Base-by-base conservation (phyloP, 2,329 filamentous ascomycete genomes). In the Colletotrichum filicis region DNA sequence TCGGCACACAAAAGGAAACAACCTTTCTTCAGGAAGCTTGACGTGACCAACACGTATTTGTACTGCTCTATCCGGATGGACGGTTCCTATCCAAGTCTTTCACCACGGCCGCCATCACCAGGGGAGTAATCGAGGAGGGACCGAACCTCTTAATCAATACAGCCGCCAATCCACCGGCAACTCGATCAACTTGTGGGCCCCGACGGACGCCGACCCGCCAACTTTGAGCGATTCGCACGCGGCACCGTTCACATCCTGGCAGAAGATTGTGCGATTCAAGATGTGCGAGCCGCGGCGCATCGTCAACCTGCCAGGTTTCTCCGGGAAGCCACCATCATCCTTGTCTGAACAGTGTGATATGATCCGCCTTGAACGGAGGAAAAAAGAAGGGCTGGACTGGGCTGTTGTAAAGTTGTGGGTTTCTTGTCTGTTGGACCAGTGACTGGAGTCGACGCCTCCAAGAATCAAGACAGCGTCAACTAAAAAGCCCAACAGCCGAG, bases 231-330 rank as follows among this genome's bases (percentile, higher is more conserved):
- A 58, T 28, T 65, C 60, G 60, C 42, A 49, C 42, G 42, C 42
- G 42, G 42, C 42, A 49, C 42, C 42, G 32, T 32, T 28, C 26
- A 69, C n/a, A 70, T 61, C 70, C 66, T 56, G 55, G 70, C 46
- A 64, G 70, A 49, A 53, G 55, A 56, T 65, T 65, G 46, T 64
- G 58, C 42, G 58, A 69, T 69, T 63, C 52, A 52, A 62, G 42
- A 65, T 65, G 70, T 46, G 59, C 56, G 66, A 70, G 56, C 71
- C 60, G 56, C 56, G 60, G 66, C 49, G 60, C 42, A 70, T 61
- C 35, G 55, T 62, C 35, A 52, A 24, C 22, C 37, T 64, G 61
- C 56, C 55, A 70, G 66, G 66, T 66, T 73, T 57, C 56, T 66
- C 66, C 56, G 55, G 60, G 60, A 57, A 32, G 35, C 28, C 28